Base-by-base conservation (phyloP, 768 basidiomycete species). In the Kwoniella sp. region DNA sequence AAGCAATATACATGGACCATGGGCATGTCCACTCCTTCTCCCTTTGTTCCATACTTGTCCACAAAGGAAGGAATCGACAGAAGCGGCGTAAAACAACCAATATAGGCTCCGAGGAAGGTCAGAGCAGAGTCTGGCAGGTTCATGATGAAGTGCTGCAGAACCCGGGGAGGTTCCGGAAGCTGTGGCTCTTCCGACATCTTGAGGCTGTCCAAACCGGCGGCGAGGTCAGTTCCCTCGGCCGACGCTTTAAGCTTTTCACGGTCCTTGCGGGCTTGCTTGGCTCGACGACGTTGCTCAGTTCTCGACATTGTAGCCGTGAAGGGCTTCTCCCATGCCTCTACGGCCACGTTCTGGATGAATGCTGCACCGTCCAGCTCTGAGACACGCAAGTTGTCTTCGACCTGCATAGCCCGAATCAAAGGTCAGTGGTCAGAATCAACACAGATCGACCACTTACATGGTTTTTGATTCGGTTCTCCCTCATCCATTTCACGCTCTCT, bases 1-100 rank as follows among this genome's bases (percentile, higher is more conserved):
- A 99, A 99, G 76, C 92, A 96, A 73, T 99, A 85, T 60, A 89
- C 92, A 70, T 99, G 95, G 14, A 99, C 79, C 80, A 89, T 82
- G 1, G 95, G 93, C 84, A 93, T 84, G 51, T 69, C 55, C 2
- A 69, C 68, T 60, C 76, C 77, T 57, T 79, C 75, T 10, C 38
- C 45, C 26, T 22, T 32, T 27, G 15, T 7, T 26, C 52, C 52
- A 45, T 82, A 77, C 60, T 77, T 77, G 61, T 76, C 74, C 49
- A 32, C 55, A 48, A 66, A 63, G 12, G 44, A 60, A 3, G 79
- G 62, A 34, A 67, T 78, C 67, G 62, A 74, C 8, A 46, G 6
- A 20, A 77, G 61, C 3, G 77, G 68, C 4, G 75, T 68, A 41
- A 88, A 79, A 53, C 87, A 79, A 1, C 89, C 90, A 3, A 82